Conservation (phyloP, 345 rosid species). For the Bruguiera gymnorhiza region DNA sequence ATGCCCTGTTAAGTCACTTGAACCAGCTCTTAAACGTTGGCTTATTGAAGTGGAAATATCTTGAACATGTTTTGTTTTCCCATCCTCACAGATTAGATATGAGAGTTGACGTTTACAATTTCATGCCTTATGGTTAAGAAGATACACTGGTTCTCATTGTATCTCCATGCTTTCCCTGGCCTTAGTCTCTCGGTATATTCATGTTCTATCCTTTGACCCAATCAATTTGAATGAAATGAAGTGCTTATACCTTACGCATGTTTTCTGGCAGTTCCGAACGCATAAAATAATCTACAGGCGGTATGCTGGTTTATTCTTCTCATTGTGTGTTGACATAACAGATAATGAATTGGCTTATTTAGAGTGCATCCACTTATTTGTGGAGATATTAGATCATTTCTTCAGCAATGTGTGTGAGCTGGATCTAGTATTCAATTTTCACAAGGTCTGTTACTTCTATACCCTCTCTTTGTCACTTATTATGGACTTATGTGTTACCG, state of each 20-base stretch:
- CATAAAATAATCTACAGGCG: constrained; percentile 96
- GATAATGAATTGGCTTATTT: constrained; percentile 93
- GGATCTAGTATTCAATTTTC: constrained; percentile 92
- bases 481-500: background rate
- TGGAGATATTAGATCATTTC: constrained; percentile 96
- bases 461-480: background rate
- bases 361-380: constrained; percentile 92
- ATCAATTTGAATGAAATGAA: background rate
- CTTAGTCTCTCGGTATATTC: background rate
- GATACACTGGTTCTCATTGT: background rate
- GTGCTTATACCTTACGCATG: background rate
- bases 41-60: background rate
- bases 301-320: constrained; percentile 94
- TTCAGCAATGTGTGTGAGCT: constrained; percentile 99
- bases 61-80: too few species aligned
- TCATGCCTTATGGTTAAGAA: too few species aligned
- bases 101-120: background rate
- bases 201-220: background rate
- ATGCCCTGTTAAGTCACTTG: background rate
- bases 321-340: constrained; percentile 91
- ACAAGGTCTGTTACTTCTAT: constrained; percentile 55
- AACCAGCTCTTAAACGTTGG: too few species aligned
- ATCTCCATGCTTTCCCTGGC: background rate
- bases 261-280: constrained; percentile 69
- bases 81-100: background rate